Evolutionary conservation across 2,329 filamentous ascomycete species (phyloP).

Genomic region (Diaporthe batatas): DNA sequence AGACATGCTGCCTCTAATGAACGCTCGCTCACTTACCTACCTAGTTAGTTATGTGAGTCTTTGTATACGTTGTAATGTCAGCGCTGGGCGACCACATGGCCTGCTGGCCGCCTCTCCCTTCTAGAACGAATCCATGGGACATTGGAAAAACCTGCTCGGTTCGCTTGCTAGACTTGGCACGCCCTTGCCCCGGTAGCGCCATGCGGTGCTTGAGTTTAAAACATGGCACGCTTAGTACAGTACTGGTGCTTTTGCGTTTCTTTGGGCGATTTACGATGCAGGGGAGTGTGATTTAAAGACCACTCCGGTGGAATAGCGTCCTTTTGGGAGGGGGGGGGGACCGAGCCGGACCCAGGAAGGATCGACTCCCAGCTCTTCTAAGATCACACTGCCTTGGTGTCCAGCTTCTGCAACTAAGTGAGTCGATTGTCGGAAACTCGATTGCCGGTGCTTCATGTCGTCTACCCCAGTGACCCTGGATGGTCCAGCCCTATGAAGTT

Average conservation of each 20-base stretch:
- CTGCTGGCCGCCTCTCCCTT: slow-evolving; percentile 6
- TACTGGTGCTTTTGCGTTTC: neutral
- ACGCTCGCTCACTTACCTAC: neutral
- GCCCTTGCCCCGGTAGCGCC: slow-evolving; percentile 13
- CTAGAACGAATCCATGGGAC: neutral
- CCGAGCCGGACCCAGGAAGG: neutral
- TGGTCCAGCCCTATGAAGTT: slow-evolving; percentile 4
- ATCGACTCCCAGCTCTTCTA: neutral
- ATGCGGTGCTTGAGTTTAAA: slow-evolving; percentile 14
- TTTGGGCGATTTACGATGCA: neutral
- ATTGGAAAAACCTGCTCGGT: neutral
- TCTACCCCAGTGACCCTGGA: slow-evolving; percentile 1
- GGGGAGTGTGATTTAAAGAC: neutral
- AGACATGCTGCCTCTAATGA: neutral
- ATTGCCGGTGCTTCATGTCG: slow-evolving; percentile 1
- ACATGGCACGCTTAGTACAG: neutral
- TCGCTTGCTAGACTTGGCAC: slow-evolving; percentile 1
- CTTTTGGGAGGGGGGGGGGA: no score
- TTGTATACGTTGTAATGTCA: neutral
- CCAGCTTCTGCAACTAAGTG: neutral
- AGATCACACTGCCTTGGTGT: neutral
- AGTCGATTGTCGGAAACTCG: slow-evolving; percentile 7
- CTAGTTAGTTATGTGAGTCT: no score
- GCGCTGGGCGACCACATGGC: neutral
- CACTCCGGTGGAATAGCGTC: neutral